A percentile compares a stretch with the other conserved stretches of the same genome.
phyloP scores from a whole-genome alignment of 192 early-diverging fungal species.

The Coemansia sp. region DNA sequence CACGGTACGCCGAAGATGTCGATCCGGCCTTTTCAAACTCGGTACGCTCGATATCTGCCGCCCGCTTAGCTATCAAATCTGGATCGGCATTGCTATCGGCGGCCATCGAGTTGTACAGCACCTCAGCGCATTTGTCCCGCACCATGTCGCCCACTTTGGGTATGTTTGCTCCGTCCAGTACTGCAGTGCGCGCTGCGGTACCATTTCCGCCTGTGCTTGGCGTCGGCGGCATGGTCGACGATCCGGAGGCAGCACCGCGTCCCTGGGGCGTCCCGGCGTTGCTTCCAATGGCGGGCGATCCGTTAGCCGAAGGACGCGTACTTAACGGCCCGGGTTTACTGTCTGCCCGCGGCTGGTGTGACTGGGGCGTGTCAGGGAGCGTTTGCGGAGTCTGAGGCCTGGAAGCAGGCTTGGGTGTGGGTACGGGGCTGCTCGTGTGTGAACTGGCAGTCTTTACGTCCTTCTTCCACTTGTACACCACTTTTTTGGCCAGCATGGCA shows the following conservation, averaged over 20 bases:
- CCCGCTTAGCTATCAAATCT: constrained; percentile 55
- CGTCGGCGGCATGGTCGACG: background rate
- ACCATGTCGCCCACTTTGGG: constrained; percentile 58
- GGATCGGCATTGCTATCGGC: constrained; percentile 49
- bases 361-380: background rate
- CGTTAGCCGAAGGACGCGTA: background rate
- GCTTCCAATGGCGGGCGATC: constrained; percentile 2
- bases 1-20: constrained; percentile 64
- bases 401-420: constrained; percentile 14
- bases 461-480: constrained; percentile 83
- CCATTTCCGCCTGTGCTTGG: background rate
- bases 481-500: constrained; percentile 60
- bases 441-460: constrained; percentile 56
- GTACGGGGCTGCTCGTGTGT: constrained; percentile 10
- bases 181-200: constrained; percentile 32
- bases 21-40: constrained; percentile 59
- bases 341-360: constrained; percentile 1
- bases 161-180: constrained; percentile 33
- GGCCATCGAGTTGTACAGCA: constrained; percentile 78
- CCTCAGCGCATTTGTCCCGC: constrained; percentile 76
- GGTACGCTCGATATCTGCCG: constrained; percentile 60
- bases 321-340: background rate
- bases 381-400: constrained; percentile 23
- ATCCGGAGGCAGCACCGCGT: background rate
- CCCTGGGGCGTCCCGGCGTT: background rate